Base-by-base conservation (phyloP, 805 yeast species). In the Ogataea paradorogensis region DNA sequence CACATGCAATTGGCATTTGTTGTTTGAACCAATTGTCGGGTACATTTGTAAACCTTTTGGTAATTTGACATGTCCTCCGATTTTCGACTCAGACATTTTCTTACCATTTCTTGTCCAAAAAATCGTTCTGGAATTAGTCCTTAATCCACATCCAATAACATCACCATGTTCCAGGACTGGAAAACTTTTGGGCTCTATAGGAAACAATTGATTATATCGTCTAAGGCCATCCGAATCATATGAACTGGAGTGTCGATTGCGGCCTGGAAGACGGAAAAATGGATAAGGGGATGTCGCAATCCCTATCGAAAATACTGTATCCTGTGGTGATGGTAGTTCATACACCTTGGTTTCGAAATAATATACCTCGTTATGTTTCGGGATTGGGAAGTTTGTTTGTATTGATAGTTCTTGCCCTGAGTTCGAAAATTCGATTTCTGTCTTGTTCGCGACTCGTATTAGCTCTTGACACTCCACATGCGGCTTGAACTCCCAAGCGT, bases 101-200 rank as follows among this genome's bases (percentile, higher is more conserved):
- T 88, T 88, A 21, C 99, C 99, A 54, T 93, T 93, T 50, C 96
- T 74, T 0, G 99, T 93, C 70, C 90, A 93, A 55, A 93, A 93
- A 0, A 93, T 74, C 0, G 95, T 81, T 2, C 97, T 95, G 13
- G 86, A 71, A 31, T 88, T 70, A 2, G 86, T 79, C 44, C 91
- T 73, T 56, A 87, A 84, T 0, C 99, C 99, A 21, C 91, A 77
- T 2, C 99, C 99, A 10, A 93, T 73, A 23, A 93, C 95, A 61
- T 93, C 99, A 22, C 97, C 97, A 48, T 84, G 80, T 25, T 77
- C 73, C 33, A 82, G 62, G 16, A 61, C 51, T 0, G 95, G 91
- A 42, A 79, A 72, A 53, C 51, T 66, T 53, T 42, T 60, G 52
- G 59, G 56, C 4, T 63, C 55, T 43, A 59, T 38, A 2, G 45